Conservation (phyloP, 2,329 filamentous ascomycete species). For the Fusarium incarnatum region DNA sequence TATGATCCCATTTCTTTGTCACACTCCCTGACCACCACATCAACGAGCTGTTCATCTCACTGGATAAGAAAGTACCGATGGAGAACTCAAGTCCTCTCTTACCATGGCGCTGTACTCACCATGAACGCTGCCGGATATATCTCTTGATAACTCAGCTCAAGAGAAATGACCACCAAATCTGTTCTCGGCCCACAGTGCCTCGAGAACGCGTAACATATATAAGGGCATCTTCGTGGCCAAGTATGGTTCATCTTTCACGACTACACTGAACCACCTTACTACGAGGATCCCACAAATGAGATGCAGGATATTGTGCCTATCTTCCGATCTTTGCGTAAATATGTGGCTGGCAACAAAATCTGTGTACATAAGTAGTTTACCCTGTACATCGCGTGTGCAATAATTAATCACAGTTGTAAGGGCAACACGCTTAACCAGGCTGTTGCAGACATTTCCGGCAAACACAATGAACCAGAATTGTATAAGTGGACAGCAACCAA, state of each 20-base stretch:
- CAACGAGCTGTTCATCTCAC: too few relatives aligned
- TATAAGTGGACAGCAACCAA: too few relatives aligned
- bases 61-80: too few relatives aligned
- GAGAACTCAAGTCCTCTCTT: too few relatives aligned
- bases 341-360: neutral
- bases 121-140: neutral
- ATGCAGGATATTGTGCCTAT: neutral
- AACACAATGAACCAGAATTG: too few relatives aligned
- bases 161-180: fast-evolving
- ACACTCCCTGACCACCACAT: neutral
- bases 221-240: neutral
- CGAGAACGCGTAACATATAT: neutral
- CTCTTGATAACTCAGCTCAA: neutral
- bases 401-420: neutral
- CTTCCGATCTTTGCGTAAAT: neutral
- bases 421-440: too few relatives aligned
- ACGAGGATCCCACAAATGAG: neutral
- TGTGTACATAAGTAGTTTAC: neutral
- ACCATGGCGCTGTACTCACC: neutral
- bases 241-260: neutral
- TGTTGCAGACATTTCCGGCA: too few relatives aligned
- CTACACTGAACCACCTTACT: neutral
- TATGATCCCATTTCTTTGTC: neutral
- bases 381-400: neutral
- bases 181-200: neutral